phyloP scores from a whole-genome alignment of 2,329 filamentous ascomycete genomes.

The Aspergillus niger region DNA sequence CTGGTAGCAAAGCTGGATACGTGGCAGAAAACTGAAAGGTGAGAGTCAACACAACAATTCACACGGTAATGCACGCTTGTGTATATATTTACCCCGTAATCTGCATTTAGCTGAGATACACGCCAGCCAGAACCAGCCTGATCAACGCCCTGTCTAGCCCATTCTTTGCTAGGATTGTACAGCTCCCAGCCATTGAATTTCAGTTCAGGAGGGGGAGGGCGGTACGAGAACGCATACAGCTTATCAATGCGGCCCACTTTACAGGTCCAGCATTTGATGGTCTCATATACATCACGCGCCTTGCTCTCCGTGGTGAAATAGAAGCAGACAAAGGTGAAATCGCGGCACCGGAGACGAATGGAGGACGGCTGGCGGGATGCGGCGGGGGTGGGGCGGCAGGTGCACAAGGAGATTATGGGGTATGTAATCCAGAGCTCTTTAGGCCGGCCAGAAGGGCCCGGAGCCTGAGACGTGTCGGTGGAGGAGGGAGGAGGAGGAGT shows the following conservation, averaged over 20 bases:
- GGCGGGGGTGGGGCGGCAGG: conserved; percentile 71
- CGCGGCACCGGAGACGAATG: conserved; percentile 84
- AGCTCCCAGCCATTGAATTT: conserved; percentile 77
- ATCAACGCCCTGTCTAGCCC: conserved; percentile 81
- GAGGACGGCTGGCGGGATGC: conserved; percentile 72
- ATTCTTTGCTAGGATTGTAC: conserved; percentile 85
- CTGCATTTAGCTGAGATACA: conserved; percentile 82
- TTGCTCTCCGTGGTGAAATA: conserved; percentile 74
- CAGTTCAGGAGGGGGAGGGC: conserved; percentile 71
- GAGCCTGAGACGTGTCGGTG: conserved; percentile 42
- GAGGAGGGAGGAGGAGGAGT: conserved; percentile 44
- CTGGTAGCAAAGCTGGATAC: conserved; percentile 81
- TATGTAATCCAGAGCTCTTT: conserved; percentile 92
- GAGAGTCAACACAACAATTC: conserved; percentile 8
- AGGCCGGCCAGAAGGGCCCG: conserved; percentile 48
- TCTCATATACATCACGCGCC: conserved; percentile 85
- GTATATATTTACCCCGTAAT: conserved; percentile 64
- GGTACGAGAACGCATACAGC: conserved; percentile 86
- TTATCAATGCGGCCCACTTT: conserved; percentile 81
- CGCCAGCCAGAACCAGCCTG: conserved; percentile 83
- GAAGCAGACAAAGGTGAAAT: conserved; percentile 92
- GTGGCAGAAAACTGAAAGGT: conserved; percentile 74
- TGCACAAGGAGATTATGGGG: conserved; percentile 83
- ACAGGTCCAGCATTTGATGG: conserved; percentile 77
- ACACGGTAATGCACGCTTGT: not conserved